Base-by-base conservation (phyloP, 495 filamentous ascomycete genomes). In the Cladorrhinum samala region DNA sequence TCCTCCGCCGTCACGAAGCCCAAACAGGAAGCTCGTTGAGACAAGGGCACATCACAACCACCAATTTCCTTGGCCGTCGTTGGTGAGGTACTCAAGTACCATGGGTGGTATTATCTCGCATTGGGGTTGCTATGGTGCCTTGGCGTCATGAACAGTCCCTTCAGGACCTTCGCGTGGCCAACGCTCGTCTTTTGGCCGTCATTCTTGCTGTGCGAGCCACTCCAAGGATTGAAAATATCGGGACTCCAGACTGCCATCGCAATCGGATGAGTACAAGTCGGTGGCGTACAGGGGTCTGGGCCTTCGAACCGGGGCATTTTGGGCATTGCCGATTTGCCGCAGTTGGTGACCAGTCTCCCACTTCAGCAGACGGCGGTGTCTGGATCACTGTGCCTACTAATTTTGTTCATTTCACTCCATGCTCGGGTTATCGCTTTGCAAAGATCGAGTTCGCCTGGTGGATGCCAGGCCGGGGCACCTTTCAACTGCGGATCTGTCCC, bases 11-110 rank as follows among this genome's bases (percentile, higher is more conserved):
- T 33, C 21, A 33, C 16, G 11, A 17, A 47, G 24, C 45, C 24
- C 23, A 47, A 47, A 47, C 9, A 47, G 45, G 45, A 47, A 47
- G 45, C 45, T 47, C 45, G 24, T 9, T n/a, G 17, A 41, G n/a
- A 5, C 4, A 41, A 5, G n/a, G n/a, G 7, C 4, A 41, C 39
- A 41, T 18, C n/a, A 41, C 5, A 41, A n/a, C 39, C 4, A 14
- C 14, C 30, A 14, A 18, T 41, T 14, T 14, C n/a, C 5, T 17
- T 5, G 39, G 39, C 39, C 39, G n/a, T 14, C 6, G 6, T 33
- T 11, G 27, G 27, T 5, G 27, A 33, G 11, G 11, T 33, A 33
- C 11, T 6, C 27, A 33, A 33, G 27, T 6, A 33, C 11, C 27
- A 33, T 33, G 27, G 27, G 11, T 11, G 27, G 42, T 8, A 13